Conservation (phyloP, 1,284 basidiomycete species). For the Tremellales sp. region DNA sequence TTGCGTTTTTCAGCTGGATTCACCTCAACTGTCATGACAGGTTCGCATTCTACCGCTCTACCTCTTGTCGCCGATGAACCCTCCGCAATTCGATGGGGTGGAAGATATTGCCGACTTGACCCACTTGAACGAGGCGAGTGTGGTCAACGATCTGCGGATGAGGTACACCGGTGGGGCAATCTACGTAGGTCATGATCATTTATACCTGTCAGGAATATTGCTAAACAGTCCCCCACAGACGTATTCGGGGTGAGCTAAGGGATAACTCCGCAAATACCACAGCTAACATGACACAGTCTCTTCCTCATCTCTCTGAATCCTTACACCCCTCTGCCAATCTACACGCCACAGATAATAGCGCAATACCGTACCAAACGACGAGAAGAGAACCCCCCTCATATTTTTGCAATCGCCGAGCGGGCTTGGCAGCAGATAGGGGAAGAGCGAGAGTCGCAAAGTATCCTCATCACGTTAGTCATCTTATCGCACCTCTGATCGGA, state of each 20-base stretch:
- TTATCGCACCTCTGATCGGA: background rate
- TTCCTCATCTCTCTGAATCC: slow-evolving; percentile 99
- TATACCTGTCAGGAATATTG: slow-evolving; percentile 6
- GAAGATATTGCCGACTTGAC: slow-evolving; percentile 99
- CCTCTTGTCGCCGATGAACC: slow-evolving; percentile 90
- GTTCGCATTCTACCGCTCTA: slow-evolving; percentile 71
- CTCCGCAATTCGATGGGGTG: slow-evolving; percentile 95
- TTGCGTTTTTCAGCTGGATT: background rate
- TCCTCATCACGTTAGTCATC: slow-evolving; percentile 86
- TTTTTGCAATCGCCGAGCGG: slow-evolving; percentile 94
- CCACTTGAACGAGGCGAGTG: slow-evolving; percentile 96
- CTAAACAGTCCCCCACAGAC: slow-evolving; percentile 29
- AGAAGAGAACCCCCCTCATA: slow-evolving; percentile 93
- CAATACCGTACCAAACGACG: slow-evolving; percentile 89
- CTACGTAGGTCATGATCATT: slow-evolving; percentile 64
- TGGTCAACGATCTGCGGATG: slow-evolving; percentile 91
- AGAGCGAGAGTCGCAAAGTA: slow-evolving; percentile 94
- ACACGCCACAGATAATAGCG: slow-evolving; percentile 85
- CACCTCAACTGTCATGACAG: slow-evolving; percentile 39
- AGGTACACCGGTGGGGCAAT: slow-evolving; percentile 90
- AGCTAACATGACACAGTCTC: slow-evolving; percentile 13
- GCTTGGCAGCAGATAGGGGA: slow-evolving; percentile 99
- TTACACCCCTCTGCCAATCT: slow-evolving; percentile 87
- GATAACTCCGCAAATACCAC: too few relatives aligned
- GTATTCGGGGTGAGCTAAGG: slow-evolving; percentile 45